Base-by-base conservation (phyloP, 805 yeast species). In the Wickerhamomyces mucosus region DNA sequence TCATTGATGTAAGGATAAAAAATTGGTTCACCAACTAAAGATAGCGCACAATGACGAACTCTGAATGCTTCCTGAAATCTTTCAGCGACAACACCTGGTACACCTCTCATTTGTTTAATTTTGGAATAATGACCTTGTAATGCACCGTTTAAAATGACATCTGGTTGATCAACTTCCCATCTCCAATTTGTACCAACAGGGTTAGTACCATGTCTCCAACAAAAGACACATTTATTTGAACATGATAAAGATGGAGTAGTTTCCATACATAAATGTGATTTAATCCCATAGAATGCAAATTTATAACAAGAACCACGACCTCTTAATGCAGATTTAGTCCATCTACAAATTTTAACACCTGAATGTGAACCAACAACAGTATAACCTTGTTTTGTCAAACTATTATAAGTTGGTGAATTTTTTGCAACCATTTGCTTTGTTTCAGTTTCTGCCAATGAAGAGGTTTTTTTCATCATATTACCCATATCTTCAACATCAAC, bases 131-230 rank as follows among this genome's bases (percentile, higher is more conserved):
- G 96, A 4, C 95, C 95, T 41, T 69, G 75, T 27, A 86, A 57
- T 0, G 96, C 96, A 18, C 95, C 95, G 28, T 81, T 73, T 34
- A 86, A 52, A 31, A 86, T 83, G 38, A 65, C 76, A 43, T 83
- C 88, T 0, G 96, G 96, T 15, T 79, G 77, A 55, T 86, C 96
- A 11, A 85, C 82, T 48, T 85, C 89, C 96, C 96, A 86, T 48
- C 96, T 65, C 96, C 96, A 86, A 38, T 79, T 78, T 18, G 94
- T 86, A 13, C 95, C 95, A 2, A 88, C 96, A 0, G 96, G 96
- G 50, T 86, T 88, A 3, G 96, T 86, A 29, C 96, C 96, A 56
- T 86, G 96, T 53, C 96, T 72, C 96, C 96, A 86, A 59, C 96
- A 86, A 51, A 86, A 86, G 5, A 88, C 96, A 67, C 96, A 86